Evolutionary conservation across 1,284 basidiomycete genomes (phyloP).

Genomic region (Cryptococcus sp.): DNA sequence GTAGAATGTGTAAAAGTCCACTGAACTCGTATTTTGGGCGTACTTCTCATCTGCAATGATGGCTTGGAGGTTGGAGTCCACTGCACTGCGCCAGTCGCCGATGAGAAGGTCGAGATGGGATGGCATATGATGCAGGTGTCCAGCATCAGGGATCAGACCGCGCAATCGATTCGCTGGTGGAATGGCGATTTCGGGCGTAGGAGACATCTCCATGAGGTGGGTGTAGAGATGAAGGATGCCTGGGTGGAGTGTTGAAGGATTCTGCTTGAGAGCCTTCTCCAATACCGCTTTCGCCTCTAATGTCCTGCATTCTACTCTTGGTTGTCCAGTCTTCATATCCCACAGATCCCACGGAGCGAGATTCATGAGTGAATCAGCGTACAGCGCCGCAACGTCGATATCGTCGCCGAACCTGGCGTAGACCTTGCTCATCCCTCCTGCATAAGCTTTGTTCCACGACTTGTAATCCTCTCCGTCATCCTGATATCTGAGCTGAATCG

Average conservation of each 20-base stretch:
- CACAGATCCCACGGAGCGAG: slow-evolving; percentile 46
- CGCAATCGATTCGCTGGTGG: slow-evolving; percentile 34
- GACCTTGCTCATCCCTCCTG: slow-evolving; percentile 36
- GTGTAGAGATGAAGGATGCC: slow-evolving; percentile 48
- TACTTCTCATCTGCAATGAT: slow-evolving; percentile 43
- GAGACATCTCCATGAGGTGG: slow-evolving; percentile 47
- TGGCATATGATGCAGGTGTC: slow-evolving; percentile 48
- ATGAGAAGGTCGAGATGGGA: slow-evolving; percentile 46
- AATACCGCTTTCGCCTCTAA: slow-evolving; percentile 32
- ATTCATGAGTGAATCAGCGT: slow-evolving; percentile 44
- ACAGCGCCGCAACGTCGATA: slow-evolving; percentile 41
- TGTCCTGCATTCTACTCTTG: slow-evolving; percentile 21
- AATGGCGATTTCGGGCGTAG: slow-evolving; percentile 39
- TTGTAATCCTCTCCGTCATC: slow-evolving; percentile 10
- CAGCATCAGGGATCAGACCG: slow-evolving; percentile 40
- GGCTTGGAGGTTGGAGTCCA: slow-evolving; percentile 32
- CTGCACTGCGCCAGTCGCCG: slow-evolving; percentile 46
- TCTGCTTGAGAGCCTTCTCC: slow-evolving; percentile 26
- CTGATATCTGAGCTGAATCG: slow-evolving; percentile 4
- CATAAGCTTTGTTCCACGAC: slow-evolving; percentile 34
- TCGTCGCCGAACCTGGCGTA: slow-evolving; percentile 27
- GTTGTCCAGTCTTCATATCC: slow-evolving; percentile 43
- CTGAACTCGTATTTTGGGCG: slow-evolving; percentile 9
- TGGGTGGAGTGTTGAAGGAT: slow-evolving; percentile 27
- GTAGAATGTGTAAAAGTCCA: slow-evolving; percentile 44